Evolutionary conservation across 2,329 filamentous ascomycete species (phyloP), one percentile per base, ranked within the genome.

Genomic region (Torrubiellomyces zombiae): DNA sequence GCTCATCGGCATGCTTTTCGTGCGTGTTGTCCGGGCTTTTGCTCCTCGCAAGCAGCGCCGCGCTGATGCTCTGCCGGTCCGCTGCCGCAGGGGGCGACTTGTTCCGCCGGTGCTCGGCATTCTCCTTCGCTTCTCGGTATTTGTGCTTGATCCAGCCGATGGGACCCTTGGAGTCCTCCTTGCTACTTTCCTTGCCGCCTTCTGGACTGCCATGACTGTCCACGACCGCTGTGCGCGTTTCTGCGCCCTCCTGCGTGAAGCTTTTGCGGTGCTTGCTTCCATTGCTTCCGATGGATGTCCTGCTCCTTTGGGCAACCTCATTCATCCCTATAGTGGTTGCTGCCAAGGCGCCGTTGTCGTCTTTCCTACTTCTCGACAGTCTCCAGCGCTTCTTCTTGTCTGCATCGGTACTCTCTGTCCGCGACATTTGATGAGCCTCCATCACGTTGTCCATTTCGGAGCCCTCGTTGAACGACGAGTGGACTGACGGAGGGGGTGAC

Each of bases 381-480:
- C 82, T 81, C 56, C 67, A 68, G 15, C 76, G 70, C 29, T 64
- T 69, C 40, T 75, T 77, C 48, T 73, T 78, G 26, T 78, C 72
- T 37, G 66, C 73, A 26, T 77, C 72, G 9, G 68, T 57, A 21
- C 50, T 46, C 4, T 61, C 60, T 18, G 46, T 26, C n/a, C 37
- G 37, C 14, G 38, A 28, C 5, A 48, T 38, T 6, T 43, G 38
- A 1, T 49, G 38, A 16, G 82, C 77, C 15, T 83, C 79, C 6
- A 38, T 23, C 7, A 63, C 48, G 32, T 77, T 72, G 33, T 92
- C 83, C 16, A 73, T 45, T 42, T 93, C 83, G 0, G 82, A 92
- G 13, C 75, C 70, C 36, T 91, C 83, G 14, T 86, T 89, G 34
- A 72, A 69, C 0, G 66, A 71, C 15, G 81, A 86, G 37, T 79